Base-by-base conservation (phyloP, 2,329 filamentous ascomycete genomes). In the Fusarium miscanthi region DNA sequence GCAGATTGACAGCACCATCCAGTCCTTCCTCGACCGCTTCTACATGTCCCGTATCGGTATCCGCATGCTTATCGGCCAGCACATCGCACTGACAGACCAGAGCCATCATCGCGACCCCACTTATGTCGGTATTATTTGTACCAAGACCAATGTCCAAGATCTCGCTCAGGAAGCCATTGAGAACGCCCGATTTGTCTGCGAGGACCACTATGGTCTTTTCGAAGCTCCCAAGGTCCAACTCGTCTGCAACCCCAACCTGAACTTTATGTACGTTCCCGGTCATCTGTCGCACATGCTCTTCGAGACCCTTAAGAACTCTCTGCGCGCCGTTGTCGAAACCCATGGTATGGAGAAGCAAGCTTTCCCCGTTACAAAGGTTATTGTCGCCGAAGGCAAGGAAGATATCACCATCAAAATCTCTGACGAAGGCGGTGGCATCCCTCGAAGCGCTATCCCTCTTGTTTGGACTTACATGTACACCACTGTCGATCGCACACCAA, bases 401-500 rank as follows among this genome's bases (percentile, higher is more conserved):
- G 96, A 99, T 79, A 99, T 99, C 78, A 99, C 96, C 9, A 98
- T 99, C 86, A 99, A 99, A 84, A 93, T 99, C 77, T 94, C 93
- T 8, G 96, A 99, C 81, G 96, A 99, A 84, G 96, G 96, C 66
- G 96, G 96, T 72, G 96, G 96, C 70, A 98, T 99, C 59, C 94
- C 96, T 1, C 87, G 96, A 78, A 97, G 93, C 77, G 90, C 94
- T 58, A 98, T 99, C 72, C 96, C 96, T 9, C 88, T 99, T 19
- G 96, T 98, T n/a, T 99, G 96, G 96, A 99, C 96, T 17, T 99
- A 99, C 82, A 99, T 98, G 96, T 99, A 99, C 82, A 99, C 96
- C 40, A 99, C 96, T 5, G 96, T 99, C 73, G 96, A 98, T 82
- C 91, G 95, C 76, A 98, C 96, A 27, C 96, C 96, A 19, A 97